Base-by-base conservation (phyloP, 2,329 filamentous ascomycete species). In the Berkeleyomyces basicola region DNA sequence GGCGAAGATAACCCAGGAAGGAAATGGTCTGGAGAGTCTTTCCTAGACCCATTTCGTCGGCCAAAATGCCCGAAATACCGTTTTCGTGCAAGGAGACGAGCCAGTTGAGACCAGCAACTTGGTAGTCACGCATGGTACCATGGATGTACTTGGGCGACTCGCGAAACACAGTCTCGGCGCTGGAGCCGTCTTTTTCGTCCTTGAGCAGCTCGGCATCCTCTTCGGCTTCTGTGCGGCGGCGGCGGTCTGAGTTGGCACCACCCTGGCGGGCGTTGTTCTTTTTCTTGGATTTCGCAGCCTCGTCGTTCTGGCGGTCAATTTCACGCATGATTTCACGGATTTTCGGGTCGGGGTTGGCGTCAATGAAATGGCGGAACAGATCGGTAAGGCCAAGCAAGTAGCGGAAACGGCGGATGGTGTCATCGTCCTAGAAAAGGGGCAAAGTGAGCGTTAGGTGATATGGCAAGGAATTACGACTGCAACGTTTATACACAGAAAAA, bases 11-110 rank as follows among this genome's bases (percentile, higher is more conserved):
- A 2, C 93, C 93, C 42, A 99, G 76, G 75, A 99, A 99, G 1
- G 93, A 87, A 65, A 99, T 99, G 0, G 93, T 99, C 74, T 99
- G 93, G 37, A 99, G 75, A 0, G 93, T 99, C 78, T 99, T 99
- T 70, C 93, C 93, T 23, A 99, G 79, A 74, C 93, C 93, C 93
- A 99, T 99, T 76, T 99, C 93, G 71, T 99, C 93, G 65, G 93
- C 93, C 59, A 99, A 78, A 66, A 99, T 99, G 68, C 93, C 93
- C 23, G 92, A 97, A 67, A 99, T 99, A 77, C 93, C 93, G 70
- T 99, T 99, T 74, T 99, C 93, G 70, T 99, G 93, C 4, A 99
- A 80, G 10, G 91, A 97, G 68, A 99, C 90, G 55, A 99, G 81
- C 93, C 93, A 99, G 73, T 99, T 99, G 67, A 99, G 79, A 67